Evolutionary conservation across 257 asterid genomes (phyloP).

Genomic region (Anisodus tanguticus): DNA sequence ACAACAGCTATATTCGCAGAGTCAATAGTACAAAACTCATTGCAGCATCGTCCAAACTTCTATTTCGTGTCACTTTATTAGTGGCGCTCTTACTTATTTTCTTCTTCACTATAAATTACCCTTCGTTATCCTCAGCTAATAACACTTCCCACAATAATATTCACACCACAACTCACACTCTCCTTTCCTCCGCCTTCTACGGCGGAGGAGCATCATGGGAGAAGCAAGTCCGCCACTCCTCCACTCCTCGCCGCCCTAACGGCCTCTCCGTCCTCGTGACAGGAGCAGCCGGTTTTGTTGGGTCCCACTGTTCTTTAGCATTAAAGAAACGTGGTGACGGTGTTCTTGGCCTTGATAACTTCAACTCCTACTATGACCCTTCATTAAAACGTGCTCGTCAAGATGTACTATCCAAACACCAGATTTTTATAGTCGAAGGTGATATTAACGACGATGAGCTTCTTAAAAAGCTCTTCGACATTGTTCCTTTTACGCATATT

Average conservation of each 20-base stretch:
- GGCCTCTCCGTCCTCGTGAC: slow-evolving; percentile 88
- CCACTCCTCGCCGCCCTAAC: slow-evolving; percentile 80
- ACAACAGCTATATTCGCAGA: slow-evolving; percentile 77
- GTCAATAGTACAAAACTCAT: slow-evolving; percentile 75
- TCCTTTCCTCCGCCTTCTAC: slow-evolving; percentile 76
- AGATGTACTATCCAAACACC: slow-evolving; percentile 48
- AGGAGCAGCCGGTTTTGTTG: slow-evolving; percentile 94
- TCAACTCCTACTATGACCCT: slow-evolving; percentile 88
- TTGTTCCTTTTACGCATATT: slow-evolving; percentile 76
- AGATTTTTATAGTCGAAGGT: slow-evolving; percentile 69
- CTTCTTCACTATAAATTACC: slow-evolving; percentile 77
- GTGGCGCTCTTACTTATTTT: slow-evolving; percentile 74
- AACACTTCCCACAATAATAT: slow-evolving; percentile 32
- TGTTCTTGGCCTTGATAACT: slow-evolving; percentile 83
- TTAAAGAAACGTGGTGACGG: slow-evolving; percentile 89
- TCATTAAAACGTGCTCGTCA: slow-evolving; percentile 71
- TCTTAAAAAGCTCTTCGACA: slow-evolving; percentile 68
- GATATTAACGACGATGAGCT: slow-evolving; percentile 71
- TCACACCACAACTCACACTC: slow-evolving; percentile 57
- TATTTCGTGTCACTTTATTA: slow-evolving; percentile 83
- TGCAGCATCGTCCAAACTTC: slow-evolving; percentile 85
- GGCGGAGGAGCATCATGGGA: slow-evolving; percentile 78
- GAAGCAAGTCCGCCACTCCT: slow-evolving; percentile 77
- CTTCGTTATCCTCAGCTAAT: slow-evolving; percentile 39
- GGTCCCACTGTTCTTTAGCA: slow-evolving; percentile 81